Conservation (phyloP, 75 land plant genomes). For the Sequoiadendron giganteum region DNA sequence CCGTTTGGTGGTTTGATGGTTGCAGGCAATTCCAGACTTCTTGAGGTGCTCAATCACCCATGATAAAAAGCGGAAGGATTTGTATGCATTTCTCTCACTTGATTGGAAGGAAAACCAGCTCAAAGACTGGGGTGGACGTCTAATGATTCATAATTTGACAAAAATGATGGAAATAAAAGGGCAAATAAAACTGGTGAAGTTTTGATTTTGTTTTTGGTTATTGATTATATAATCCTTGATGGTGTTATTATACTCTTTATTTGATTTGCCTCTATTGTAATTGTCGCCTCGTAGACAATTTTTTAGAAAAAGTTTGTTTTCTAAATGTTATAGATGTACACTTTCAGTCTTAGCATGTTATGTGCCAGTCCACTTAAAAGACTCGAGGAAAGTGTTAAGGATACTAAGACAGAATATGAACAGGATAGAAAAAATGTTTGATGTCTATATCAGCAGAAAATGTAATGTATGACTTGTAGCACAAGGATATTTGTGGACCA, state of each 20-base stretch:
- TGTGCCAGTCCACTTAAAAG: background rate
- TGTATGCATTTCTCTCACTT: constrained; percentile 56
- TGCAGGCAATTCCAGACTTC: constrained; percentile 56
- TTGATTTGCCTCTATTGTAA: background rate
- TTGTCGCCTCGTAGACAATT: background rate
- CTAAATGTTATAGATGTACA: constrained; percentile 4
- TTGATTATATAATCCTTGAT: background rate
- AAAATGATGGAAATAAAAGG: constrained; percentile 32
- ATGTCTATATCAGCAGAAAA: background rate
- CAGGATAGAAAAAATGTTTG: background rate
- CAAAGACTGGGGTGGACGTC: constrained; percentile 21
- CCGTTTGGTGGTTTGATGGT: background rate
- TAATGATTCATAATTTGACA: constrained; percentile 47
- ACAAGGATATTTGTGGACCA: background rate
- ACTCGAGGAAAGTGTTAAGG: background rate
- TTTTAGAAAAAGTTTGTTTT: background rate
- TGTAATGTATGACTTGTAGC: background rate
- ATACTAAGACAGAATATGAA: background rate
- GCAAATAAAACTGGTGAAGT: constrained; percentile 18
- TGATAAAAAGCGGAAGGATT: constrained; percentile 14
- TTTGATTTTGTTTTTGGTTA: background rate
- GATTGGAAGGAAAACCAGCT: constrained; percentile 13
- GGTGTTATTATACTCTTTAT: background rate
- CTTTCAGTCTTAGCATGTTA: background rate
- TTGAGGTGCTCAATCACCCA: constrained; percentile 11